Conservation (phyloP, 306 rosid genomes). For the Lathyrus aphaca region DNA sequence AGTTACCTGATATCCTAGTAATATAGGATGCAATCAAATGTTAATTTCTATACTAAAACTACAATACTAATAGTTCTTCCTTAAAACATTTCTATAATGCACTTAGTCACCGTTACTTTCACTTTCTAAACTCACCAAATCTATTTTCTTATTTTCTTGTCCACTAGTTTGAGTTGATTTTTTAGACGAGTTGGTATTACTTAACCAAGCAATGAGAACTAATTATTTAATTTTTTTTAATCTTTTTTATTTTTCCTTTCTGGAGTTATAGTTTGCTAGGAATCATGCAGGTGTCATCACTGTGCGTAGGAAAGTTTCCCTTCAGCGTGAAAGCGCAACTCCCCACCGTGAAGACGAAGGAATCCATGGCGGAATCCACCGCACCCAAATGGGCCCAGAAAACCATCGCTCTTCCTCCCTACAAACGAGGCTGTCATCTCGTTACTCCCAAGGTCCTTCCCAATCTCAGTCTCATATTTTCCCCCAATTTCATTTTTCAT, state of each 20-base stretch:
- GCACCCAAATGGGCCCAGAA: constrained; percentile 93
- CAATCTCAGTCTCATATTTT: constrained; percentile 1
- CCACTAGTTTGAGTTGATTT: neutral
- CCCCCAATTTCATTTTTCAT: neutral
- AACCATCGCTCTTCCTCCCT: constrained; percentile 73
- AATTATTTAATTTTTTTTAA: neutral
- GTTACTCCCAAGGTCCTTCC: constrained; percentile 74
- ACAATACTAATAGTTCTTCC: too few relatives aligned
- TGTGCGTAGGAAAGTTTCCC: constrained; percentile 34
- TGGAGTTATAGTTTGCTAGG: neutral
- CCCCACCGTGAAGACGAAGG: constrained; percentile 35
- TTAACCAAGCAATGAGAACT: neutral
- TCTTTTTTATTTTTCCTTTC: neutral
- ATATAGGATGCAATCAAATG: too few relatives aligned
- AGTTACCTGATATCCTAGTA: too few relatives aligned
- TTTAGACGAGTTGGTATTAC: neutral
- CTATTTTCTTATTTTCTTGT: too few relatives aligned
- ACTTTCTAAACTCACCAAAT: too few relatives aligned
- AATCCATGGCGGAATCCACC: constrained; percentile 55
- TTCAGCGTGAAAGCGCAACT: constrained; percentile 40
- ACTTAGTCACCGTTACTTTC: too few relatives aligned
- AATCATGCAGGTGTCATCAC: constrained; percentile 45
- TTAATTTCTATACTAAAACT: too few relatives aligned
- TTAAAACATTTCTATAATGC: too few relatives aligned
- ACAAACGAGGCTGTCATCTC: constrained; percentile 85